Conservation (phyloP, 192 early-diverging fungal species). For the Coemansia sp. region DNA sequence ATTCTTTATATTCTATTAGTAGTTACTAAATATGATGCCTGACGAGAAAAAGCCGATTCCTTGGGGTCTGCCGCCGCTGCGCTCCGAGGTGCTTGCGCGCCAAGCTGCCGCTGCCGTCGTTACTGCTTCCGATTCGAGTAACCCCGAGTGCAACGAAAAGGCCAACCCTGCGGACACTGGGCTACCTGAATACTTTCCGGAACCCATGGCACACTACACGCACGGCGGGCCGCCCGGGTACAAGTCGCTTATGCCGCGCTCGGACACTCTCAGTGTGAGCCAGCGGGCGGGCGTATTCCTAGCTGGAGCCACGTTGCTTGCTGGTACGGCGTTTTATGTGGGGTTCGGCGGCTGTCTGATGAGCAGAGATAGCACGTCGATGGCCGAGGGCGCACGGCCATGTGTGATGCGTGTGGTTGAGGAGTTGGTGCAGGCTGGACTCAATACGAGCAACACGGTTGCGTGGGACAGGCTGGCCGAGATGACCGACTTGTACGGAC, state of each 20-base stretch:
- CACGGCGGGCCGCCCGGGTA: slow-evolving; percentile 17
- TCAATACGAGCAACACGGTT: slow-evolving; percentile 39
- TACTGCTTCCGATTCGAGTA: too few relatives aligned
- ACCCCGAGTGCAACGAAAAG: background rate
- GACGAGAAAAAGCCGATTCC: slow-evolving; percentile 50
- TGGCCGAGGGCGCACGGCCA: background rate
- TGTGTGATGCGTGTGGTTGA: slow-evolving; percentile 26
- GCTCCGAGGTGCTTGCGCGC: slow-evolving; percentile 21
- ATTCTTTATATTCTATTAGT: background rate
- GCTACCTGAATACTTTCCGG: background rate
- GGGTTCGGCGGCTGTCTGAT: slow-evolving; percentile 1
- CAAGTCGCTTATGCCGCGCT: background rate
- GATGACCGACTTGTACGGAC: slow-evolving; percentile 62
- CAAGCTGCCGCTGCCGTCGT: background rate
- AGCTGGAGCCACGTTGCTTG: background rate
- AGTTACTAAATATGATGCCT: slow-evolving; percentile 34
- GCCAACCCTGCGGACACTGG: background rate
- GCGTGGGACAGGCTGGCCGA: slow-evolving; percentile 63
- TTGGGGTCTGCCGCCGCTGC: slow-evolving; percentile 48
- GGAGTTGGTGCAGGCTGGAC: slow-evolving; percentile 24
- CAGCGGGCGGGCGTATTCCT: background rate
- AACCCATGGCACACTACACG: slow-evolving; percentile 4
- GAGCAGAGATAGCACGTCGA: slow-evolving; percentile 5
- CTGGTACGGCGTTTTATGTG: background rate
- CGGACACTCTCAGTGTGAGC: background rate